Evolutionary conservation across 352 stramenopile species (phyloP).

Genomic region (Elongisporangium undulatum): DNA sequence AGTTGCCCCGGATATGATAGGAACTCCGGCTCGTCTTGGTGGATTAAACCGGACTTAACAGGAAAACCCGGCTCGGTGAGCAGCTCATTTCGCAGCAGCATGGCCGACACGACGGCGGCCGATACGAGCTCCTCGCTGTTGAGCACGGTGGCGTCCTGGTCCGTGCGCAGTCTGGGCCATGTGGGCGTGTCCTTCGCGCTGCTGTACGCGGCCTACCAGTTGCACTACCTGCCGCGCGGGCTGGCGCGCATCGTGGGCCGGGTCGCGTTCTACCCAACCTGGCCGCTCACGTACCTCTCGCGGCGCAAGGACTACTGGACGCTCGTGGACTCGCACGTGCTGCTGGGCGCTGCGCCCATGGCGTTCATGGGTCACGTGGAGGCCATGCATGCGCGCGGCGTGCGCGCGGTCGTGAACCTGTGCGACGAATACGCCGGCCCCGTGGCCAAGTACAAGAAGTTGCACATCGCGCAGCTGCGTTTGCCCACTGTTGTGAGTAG

Average conservation of each 20-base stretch:
- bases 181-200: conserved; percentile 21
- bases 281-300: conserved; percentile 88
- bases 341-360: conserved; percentile 91
- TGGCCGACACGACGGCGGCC: not conserved
- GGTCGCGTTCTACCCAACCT: conserved; percentile 91
- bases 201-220: conserved; percentile 88
- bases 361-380: conserved; percentile 85
- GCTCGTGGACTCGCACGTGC: conserved; percentile 89
- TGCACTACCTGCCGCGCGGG: conserved; percentile 76
- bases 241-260: conserved; percentile 77
- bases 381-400: conserved; percentile 63
- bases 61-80: not conserved
- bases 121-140: not conserved
- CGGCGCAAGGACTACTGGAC: conserved; percentile 89
- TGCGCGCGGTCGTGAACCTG: conserved; percentile 93
- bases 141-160: not conserved
- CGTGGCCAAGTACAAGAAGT: conserved; percentile 76
- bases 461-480: conserved; percentile 87
- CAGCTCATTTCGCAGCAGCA: too few species aligned
- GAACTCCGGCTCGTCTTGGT: not conserved
- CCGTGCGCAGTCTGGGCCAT: not conserved
- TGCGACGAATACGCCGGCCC: conserved; percentile 95
- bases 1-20: not conserved
- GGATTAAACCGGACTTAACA: not conserved
- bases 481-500: conserved; percentile 89